Conservation (phyloP, 176 grass and related monocot genomes). For the Saccharum officinarum region DNA sequence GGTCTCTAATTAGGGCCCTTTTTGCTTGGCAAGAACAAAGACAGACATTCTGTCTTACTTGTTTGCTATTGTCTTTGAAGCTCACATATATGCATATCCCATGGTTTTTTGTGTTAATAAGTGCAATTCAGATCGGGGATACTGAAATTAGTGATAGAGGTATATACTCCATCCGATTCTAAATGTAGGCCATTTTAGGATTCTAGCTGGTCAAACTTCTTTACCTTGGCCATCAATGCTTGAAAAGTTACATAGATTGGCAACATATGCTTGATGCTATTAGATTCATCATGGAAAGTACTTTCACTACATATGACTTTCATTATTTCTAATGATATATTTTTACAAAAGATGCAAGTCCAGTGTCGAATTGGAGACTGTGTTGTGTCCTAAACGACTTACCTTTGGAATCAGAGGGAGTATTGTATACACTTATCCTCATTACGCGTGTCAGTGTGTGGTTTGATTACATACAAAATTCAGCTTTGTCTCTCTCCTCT, state of each 20-base stretch:
- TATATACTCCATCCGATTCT: neutral
- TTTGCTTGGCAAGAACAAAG: neutral
- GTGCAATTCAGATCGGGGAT: neutral
- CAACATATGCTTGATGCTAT: neutral
- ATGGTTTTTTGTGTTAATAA: neutral
- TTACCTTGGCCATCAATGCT: neutral
- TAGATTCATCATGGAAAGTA: neutral
- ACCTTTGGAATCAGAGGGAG: neutral
- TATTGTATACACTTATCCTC: neutral
- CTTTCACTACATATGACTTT: neutral
- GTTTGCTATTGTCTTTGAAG: neutral
- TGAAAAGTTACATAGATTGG: neutral
- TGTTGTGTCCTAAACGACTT: neutral
- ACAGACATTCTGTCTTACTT: neutral
- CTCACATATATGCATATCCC: neutral
- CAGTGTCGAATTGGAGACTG: neutral
- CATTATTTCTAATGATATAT: neutral
- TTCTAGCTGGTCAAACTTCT: neutral
- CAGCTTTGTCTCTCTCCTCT: neutral
- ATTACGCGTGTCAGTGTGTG: neutral
- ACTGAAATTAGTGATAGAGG: neutral
- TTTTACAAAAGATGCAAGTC: neutral
- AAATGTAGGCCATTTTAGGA: neutral
- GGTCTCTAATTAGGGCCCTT: neutral
- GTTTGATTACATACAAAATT: neutral